phyloP scores from a whole-genome alignment of 78 protist species.

The slime mould (Dictyostelium discoideum) region DNA sequence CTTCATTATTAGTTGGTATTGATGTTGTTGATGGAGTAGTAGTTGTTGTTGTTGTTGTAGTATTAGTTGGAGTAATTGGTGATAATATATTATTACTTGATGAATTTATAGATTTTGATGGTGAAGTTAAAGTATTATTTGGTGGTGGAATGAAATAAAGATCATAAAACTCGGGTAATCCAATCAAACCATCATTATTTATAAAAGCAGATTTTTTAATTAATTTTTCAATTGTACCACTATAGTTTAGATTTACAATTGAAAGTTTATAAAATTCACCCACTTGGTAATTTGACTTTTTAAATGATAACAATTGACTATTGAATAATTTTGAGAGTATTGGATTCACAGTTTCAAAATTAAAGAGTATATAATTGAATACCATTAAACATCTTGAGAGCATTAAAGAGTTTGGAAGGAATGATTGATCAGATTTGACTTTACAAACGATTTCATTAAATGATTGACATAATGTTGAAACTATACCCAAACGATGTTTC shows the following conservation, averaged over 20 bases:
- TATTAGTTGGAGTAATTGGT: background rate
- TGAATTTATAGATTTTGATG: background rate
- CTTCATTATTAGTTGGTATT: background rate
- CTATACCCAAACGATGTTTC: slow-evolving; percentile 22
- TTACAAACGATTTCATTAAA: background rate
- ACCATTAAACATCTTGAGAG: slow-evolving; percentile 40
- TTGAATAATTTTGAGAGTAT: slow-evolving; percentile 3
- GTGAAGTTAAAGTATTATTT: background rate
- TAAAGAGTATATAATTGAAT: slow-evolving; percentile 22
- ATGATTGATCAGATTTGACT: background rate
- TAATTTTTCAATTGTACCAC: background rate
- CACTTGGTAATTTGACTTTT: background rate
- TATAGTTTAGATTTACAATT: background rate
- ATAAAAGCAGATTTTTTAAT: background rate
- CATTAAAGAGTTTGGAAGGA: slow-evolving; percentile 28
- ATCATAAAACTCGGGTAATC: slow-evolving; percentile 17
- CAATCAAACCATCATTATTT: background rate
- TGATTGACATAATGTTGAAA: background rate
- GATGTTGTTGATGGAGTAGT: background rate
- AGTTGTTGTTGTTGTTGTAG: background rate
- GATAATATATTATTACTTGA: background rate
- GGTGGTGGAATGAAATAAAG: background rate
- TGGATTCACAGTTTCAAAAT: background rate
- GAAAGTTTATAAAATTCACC: slow-evolving; percentile 7
- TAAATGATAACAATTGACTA: background rate